These are phyloP conservation scores for Clonostachys byssicola DNA, from an alignment of 2,329 filamentous ascomycete genomes.

Conservation along the genomic window DNA sequence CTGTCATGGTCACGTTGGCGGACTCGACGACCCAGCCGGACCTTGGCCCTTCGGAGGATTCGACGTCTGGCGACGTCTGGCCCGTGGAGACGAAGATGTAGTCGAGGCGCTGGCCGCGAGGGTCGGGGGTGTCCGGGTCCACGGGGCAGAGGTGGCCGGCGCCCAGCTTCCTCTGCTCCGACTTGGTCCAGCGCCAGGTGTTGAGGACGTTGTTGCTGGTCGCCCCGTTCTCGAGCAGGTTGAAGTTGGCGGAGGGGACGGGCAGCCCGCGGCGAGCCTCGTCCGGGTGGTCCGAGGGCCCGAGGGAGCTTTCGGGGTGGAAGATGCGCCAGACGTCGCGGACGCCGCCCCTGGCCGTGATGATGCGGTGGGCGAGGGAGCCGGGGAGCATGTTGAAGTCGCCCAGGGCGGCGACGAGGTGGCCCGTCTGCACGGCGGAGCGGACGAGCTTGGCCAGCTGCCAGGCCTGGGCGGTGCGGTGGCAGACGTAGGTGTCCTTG, in stretches of 20 bases:
- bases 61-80: slow-evolving; percentile 5
- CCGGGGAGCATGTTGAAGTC: slow-evolving; percentile 97
- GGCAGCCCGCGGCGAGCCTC: slow-evolving; percentile 61
- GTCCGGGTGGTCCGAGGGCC: slow-evolving; percentile 61
- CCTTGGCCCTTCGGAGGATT: background rate
- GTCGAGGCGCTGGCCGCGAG: slow-evolving; percentile 80
- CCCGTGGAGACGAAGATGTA: slow-evolving; percentile 81
- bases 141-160: slow-evolving; percentile 54
- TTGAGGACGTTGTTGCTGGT: slow-evolving; percentile 86
- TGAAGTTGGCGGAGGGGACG: slow-evolving; percentile 73
- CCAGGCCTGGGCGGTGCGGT: slow-evolving; percentile 91
- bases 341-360: slow-evolving; percentile 74
- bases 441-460: slow-evolving; percentile 87
- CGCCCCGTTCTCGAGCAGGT: slow-evolving; percentile 75
- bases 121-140: slow-evolving; percentile 63
- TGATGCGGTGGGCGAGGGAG: slow-evolving; percentile 77
- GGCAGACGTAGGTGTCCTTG: slow-evolving; percentile 82
- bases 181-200: slow-evolving; percentile 86
- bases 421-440: slow-evolving; percentile 73
- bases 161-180: slow-evolving; percentile 62
- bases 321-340: slow-evolving; percentile 81
- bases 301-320: slow-evolving; percentile 80
- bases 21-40: slow-evolving; percentile 65
- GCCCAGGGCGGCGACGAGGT: slow-evolving; percentile 80
- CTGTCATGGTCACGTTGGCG: slow-evolving; percentile 73